A percentile compares a stretch with the other conserved stretches of the same genome.
Conservation (phyloP, 192 early-diverging fungal genomes). For the Backusella tuberculispora region DNA sequence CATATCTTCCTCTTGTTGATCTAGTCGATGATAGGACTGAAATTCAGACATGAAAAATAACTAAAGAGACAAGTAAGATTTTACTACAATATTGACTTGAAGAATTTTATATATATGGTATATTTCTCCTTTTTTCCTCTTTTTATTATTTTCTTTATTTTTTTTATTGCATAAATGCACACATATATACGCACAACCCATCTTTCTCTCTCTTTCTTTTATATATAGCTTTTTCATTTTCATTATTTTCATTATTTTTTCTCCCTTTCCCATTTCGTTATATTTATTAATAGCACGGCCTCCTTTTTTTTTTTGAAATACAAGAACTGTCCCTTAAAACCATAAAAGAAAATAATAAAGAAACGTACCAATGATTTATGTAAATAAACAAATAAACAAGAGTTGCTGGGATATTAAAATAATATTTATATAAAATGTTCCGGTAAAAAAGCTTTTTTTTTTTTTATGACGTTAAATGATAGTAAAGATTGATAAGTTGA, state of each 20-base stretch:
- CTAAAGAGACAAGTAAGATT: conserved; percentile 10
- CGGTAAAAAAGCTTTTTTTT: conserved; percentile 5
- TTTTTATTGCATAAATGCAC: neutral
- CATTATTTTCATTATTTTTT: neutral
- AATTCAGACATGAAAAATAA: conserved; percentile 8
- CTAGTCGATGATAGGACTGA: neutral
- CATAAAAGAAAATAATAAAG: neutral
- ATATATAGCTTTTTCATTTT: neutral
- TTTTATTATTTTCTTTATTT: neutral
- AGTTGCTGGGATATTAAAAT: conserved; percentile 3
- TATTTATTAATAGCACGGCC: neutral
- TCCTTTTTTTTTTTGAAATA: neutral
- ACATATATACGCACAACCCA: neutral
- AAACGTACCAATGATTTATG: conserved; percentile 11
- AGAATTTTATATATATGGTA: neutral
- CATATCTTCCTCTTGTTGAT: neutral
- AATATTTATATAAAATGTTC: neutral
- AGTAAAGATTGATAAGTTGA: neutral
- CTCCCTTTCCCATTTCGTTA: neutral
- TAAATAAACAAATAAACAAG: conserved; percentile 5
- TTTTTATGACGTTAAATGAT: neutral
- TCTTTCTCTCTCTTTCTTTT: neutral
- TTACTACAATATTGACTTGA: neutral
- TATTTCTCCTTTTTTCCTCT: neutral
- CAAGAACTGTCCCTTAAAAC: neutral